Conservation (phyloP, 306 rosid species). For the Begonia loranthoides region DNA sequence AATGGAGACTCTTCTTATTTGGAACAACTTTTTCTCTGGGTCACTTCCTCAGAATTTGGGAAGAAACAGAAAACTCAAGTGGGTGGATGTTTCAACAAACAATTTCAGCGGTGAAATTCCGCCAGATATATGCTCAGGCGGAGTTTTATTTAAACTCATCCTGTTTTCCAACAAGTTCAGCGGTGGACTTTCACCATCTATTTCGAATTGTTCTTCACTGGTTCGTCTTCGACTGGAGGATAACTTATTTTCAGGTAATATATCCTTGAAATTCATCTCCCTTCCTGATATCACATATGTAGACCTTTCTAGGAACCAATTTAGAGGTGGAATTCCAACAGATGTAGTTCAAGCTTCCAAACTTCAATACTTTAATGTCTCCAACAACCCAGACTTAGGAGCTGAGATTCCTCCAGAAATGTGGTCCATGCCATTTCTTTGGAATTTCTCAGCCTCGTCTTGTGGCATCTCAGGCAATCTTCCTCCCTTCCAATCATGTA, state of each 20-base stretch:
- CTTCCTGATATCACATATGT: conserved; percentile 50
- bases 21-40: conserved; percentile 72
- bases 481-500: conserved; percentile 53
- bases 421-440: conserved; percentile 55
- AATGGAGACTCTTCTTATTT: conserved; percentile 69
- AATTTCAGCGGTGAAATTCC: conserved; percentile 60
- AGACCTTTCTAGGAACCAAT: conserved; percentile 58
- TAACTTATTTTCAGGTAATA: conserved; percentile 54
- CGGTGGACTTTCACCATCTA: conserved; percentile 43
- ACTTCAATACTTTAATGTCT: conserved; percentile 63
- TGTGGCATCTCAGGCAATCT: conserved; percentile 49
- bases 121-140: conserved; percentile 41
- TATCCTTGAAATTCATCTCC: conserved; percentile 45
- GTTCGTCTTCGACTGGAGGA: conserved; percentile 87
- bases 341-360: conserved; percentile 47
- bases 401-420: conserved; percentile 42
- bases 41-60: conserved; percentile 62
- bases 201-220: conserved; percentile 69
- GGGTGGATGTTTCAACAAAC: conserved; percentile 83
- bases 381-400: conserved; percentile 42
- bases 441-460: conserved; percentile 63
- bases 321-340: conserved; percentile 67
- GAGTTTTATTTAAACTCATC: conserved; percentile 48
- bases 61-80: conserved; percentile 55
- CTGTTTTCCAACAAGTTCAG: conserved; percentile 69